Evolutionary conservation across 331 rosid genomes (phyloP), one percentile per base, ranked within the genome.

Genomic region (Dryas integrifolia): DNA sequence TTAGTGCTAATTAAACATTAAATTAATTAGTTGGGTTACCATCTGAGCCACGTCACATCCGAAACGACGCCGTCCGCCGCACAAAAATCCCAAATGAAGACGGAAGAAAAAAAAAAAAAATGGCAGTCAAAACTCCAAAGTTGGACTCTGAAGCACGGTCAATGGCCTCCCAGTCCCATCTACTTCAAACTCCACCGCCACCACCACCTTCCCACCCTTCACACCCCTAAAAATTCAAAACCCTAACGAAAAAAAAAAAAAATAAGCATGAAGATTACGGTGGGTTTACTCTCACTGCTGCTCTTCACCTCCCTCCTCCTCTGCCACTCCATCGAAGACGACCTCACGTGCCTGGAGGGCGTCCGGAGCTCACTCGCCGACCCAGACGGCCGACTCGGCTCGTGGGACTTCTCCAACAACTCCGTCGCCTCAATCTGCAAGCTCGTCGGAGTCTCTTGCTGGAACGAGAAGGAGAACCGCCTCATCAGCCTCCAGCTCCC

Each of bases 401-500:
- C 84, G 1, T 87, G 88, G 88, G 61, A 64, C 61, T 63, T 84
- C 14, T 38, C 65, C 40, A 80, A 87, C 84, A 60, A 45, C 53
- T 80, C 87, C 40, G 87, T 57, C 3, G 61, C 79, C 4, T 76
- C 86, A 59, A 87, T 87, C 79, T 87, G 89, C 84, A 81, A 82
- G 75, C 76, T 84, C 30, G 77, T 56, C 10, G 89, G 92, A 0
- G 87, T 85, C 5, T 11, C 81, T 24, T 87, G 89, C 83, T 85
- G 92, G 92, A 85, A 87, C 66, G 80, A 75, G 72, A 76, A 80
- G 80, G 92, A 87, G 85, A 85, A 80, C 49, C 85, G 89, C 15
- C 75, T 87, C 38, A 68, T 87, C 61, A 82, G 84, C 81, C 82
- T 87, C 57, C 76, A 87, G 66, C 89, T 87, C 7, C 81, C 69